Evolutionary conservation across 2,329 filamentous ascomycete genomes (phyloP), one percentile per base, ranked within the genome.

Genomic region (Didymella arachidicola): DNA sequence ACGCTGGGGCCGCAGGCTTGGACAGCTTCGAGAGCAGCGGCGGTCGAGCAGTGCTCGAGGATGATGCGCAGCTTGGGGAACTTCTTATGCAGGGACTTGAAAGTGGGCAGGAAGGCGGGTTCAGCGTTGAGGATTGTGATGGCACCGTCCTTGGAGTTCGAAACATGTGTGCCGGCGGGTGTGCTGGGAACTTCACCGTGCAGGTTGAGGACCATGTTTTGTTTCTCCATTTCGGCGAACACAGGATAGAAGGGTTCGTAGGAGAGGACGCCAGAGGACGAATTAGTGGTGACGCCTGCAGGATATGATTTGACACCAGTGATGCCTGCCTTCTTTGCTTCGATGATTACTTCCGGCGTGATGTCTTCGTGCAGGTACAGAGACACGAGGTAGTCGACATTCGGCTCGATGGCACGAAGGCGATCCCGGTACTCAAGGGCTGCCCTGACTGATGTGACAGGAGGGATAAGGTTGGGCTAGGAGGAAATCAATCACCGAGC

Each of bases 31-130:
- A 97, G 82, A 0, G 93, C 93, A 0, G 90, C 91, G 1, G 87
- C 88, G 1, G 92, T 96, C 11, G 92, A 93, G 82, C 92, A 96
- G 79, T 97, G 93, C 80, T 97, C 91, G 45, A 95, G 80, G 57
- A 85, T 80, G 62, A 84, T 83, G 49, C 82, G 84, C 41, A 96
- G 82, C 19, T 84, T 81, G 1, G 94, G 93, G 76, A 96, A 97
- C 26, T 82, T 82, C 22, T 83, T 78, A 71, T 96, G 91, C 2
- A 98, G 84, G 18, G 85, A 84, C 63, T 85, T 81, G 32, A 97
- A 82, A 0, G 89, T 94, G 0, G 93, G 93, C 8, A 98, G 82
- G 79, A 98, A 98, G 2, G 82, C 82, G 61, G 87, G 84, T 77
- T 93, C 90, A 19, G 89, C 89, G 68, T 89, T 90, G 63, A 92